Evolutionary conservation across 176 grass and related monocot species (phyloP), one percentile per base, ranked within the genome.

Genomic region (Melocanna baccifera): DNA sequence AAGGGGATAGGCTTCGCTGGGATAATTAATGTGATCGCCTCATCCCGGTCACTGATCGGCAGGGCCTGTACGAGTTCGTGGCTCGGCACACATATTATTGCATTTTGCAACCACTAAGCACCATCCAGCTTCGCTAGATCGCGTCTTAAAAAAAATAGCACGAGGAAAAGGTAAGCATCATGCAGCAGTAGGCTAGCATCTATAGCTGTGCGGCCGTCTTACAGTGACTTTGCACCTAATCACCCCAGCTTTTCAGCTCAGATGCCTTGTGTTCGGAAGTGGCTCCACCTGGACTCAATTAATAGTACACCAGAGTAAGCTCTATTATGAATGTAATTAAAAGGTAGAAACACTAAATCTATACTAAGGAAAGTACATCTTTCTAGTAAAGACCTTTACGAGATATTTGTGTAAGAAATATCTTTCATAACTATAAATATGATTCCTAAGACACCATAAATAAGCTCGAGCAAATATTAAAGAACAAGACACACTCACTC

Each of bases 81-180:
- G 72, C 11, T 42, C 6, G n/a, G 71, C 61, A 53, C 65, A 12
- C 81, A 73, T 43, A 65, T 28, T 52, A 85, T 85, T 32, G 83
- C 12, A 8, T 16, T 15, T 32, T 47, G 63, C 51, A 12, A 7
- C 39, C 48, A 46, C 26, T 9, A 29, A 76, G 28, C 56, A 61
- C 4, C 68, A 4, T 20, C 39, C 22, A 63, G 47, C 76, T 53
- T 72, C 51, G 64, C 51, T 16, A 22, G 12, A 29, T 56, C 10
- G 52, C 73, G 34, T 71, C 61, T 23, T 84, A 39, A 30, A 61
- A 62, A 62, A 34, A 41, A 9, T 11, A 20, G 13, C 1, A 34
- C 11, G 22, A 53, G 13, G n/a, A 25, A 25, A 43, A 67, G 32
- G 13, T 48, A 48, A 32, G 43, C n/a, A 62, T 59, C 62, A 82